Conservation (phyloP, 108 stramenopile species). For the Cylindrotheca fusiformis region DNA sequence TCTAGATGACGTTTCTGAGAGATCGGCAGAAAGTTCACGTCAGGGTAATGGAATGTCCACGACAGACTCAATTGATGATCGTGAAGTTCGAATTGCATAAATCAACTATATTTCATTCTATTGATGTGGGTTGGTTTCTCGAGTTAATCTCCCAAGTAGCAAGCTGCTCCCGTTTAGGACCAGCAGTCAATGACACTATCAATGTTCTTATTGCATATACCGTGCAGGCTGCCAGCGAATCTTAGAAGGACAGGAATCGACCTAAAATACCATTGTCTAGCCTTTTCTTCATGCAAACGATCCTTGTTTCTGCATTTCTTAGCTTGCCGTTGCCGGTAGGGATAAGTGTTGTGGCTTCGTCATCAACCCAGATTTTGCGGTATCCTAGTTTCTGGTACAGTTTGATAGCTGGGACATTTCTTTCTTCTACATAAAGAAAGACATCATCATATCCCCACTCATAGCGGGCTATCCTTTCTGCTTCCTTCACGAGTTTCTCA, state of each 20-base stretch:
- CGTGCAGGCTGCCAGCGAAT: no score
- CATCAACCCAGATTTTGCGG: slow-evolving; percentile 60
- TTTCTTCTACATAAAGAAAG: slow-evolving; percentile 77
- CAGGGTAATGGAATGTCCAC: neutral
- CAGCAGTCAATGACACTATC: no score
- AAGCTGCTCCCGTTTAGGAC: no score
- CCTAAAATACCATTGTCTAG: slow-evolving; percentile 23
- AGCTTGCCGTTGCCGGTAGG: slow-evolving; percentile 54
- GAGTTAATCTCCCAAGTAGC: no score
- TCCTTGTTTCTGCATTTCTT: slow-evolving; percentile 41
- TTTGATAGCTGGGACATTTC: slow-evolving; percentile 62
- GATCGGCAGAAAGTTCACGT: neutral
- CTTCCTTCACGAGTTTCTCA: slow-evolving; percentile 59
- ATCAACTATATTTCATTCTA: no score
- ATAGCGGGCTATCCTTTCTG: slow-evolving; percentile 54
- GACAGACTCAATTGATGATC: neutral
- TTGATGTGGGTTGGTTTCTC: no score
- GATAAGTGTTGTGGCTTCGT: slow-evolving; percentile 61
- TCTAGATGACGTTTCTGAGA: neutral
- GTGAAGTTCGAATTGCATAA: no score
- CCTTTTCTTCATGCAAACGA: slow-evolving; percentile 80
- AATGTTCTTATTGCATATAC: no score
- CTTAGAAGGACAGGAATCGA: slow-evolving; percentile 20
- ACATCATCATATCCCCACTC: slow-evolving; percentile 72
- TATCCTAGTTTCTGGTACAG: slow-evolving; percentile 82